These are phyloP conservation scores for Claviceps citrina DNA, from an alignment of 2,329 filamentous ascomycete genomes.

Conservation along the genomic window DNA sequence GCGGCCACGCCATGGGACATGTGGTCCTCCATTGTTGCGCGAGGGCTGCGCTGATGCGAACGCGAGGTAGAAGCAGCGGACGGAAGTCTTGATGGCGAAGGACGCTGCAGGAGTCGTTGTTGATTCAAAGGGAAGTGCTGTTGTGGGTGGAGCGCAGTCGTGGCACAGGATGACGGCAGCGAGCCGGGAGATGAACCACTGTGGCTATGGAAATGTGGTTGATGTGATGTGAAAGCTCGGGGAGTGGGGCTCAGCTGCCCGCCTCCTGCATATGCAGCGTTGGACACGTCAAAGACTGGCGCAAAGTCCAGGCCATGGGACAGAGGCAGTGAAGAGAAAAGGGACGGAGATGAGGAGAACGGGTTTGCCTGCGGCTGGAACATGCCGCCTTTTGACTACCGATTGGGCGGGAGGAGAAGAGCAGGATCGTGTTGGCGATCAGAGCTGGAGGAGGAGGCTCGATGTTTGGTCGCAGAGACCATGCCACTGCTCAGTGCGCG, in stretches of 20 bases:
- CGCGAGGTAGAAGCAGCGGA: conserved; percentile 6
- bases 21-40: conserved; percentile 20
- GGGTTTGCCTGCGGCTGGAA: conserved; percentile 39
- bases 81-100: conserved; percentile 4
- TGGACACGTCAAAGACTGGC: conserved; percentile 10
- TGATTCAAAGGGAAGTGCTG: conserved; percentile 6
- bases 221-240: conserved; percentile 3
- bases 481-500: conserved; percentile 1
- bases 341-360: conserved; percentile 27
- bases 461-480: not conserved
- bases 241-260: conserved; percentile 5
- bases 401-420: not conserved
- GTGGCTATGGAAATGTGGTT: conserved; percentile 5
- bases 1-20: conserved; percentile 33
- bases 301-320: conserved; percentile 24
- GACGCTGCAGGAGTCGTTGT: conserved; percentile 2
- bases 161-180: conserved; percentile 6
- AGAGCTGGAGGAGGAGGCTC: not conserved
- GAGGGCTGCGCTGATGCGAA: conserved; percentile 7
- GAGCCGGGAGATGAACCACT: conserved; percentile 3
- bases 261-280: conserved; percentile 4
- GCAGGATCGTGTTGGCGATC: not conserved
- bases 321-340: conserved; percentile 14
- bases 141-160: conserved; percentile 5
- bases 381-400: conserved; percentile 24